Evolutionary conservation across 805 yeast species (phyloP).

Genomic region (Teunomyces pallodes): DNA sequence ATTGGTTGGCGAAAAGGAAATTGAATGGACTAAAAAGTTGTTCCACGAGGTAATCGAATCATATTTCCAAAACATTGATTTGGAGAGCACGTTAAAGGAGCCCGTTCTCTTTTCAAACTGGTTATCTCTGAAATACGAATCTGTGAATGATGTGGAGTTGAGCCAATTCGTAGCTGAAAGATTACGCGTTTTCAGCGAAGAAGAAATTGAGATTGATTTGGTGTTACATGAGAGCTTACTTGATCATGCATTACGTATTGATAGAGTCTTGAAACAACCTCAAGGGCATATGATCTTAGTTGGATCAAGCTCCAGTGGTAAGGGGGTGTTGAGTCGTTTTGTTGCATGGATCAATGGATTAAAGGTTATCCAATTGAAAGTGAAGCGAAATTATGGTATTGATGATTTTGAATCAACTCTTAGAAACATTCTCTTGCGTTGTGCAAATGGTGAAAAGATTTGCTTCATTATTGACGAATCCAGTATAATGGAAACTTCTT

Average conservation of each 20-base stretch:
- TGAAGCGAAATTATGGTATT: slow-evolving; percentile 52
- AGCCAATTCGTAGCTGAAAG: slow-evolving; percentile 59
- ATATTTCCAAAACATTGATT: slow-evolving; percentile 48
- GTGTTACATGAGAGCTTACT: slow-evolving; percentile 67
- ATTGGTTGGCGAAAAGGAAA: slow-evolving; percentile 47
- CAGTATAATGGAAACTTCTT: slow-evolving; percentile 68
- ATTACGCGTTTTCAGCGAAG: slow-evolving; percentile 71
- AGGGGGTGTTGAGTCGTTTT: slow-evolving; percentile 70
- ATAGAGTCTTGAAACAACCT: slow-evolving; percentile 75
- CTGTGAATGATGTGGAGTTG: slow-evolving; percentile 51
- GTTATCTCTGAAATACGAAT: slow-evolving; percentile 61
- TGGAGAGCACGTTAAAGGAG: slow-evolving; percentile 28
- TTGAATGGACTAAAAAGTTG: slow-evolving; percentile 46
- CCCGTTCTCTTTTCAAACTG: slow-evolving; percentile 75
- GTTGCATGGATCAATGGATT: slow-evolving; percentile 92
- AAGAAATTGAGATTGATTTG: slow-evolving; percentile 60
- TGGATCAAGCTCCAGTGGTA: slow-evolving; percentile 83
- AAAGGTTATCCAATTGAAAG: slow-evolving; percentile 54
- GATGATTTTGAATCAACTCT: slow-evolving; percentile 67
- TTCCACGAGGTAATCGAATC: slow-evolving; percentile 25
- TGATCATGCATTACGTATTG: slow-evolving; percentile 74
- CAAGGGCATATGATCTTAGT: slow-evolving; percentile 89
- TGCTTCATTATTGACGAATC: slow-evolving; percentile 84
- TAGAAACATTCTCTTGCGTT: slow-evolving; percentile 46
- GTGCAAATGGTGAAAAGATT: slow-evolving; percentile 53